Percentiles rank a stretch among this genome's conserved stretches.
Evolutionary conservation across 352 stramenopile species (phyloP).

Genomic region (Pythium myriotylum): DNA sequence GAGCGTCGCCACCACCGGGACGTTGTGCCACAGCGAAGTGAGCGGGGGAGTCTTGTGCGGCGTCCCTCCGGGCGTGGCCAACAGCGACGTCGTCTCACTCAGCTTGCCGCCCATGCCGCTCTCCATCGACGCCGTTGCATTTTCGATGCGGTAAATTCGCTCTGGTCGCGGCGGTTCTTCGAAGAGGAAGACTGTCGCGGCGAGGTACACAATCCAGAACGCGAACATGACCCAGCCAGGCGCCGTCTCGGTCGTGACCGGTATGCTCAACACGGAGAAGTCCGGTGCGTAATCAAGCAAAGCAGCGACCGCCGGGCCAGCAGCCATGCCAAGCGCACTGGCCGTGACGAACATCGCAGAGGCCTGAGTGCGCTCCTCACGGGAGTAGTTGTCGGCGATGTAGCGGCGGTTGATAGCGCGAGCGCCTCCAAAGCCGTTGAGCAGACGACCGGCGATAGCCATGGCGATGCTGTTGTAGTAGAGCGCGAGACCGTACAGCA

Average conservation of each 20-base stretch:
- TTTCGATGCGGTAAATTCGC: conserved; percentile 44
- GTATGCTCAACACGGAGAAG: conserved; percentile 56
- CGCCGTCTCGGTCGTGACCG: conserved; percentile 87
- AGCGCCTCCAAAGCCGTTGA: conserved; percentile 93
- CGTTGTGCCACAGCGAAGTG: conserved; percentile 71
- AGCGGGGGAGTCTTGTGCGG: conserved; percentile 33
- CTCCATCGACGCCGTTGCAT: conserved; percentile 45
- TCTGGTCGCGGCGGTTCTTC: conserved; percentile 64
- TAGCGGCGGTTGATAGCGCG: conserved; percentile 92
- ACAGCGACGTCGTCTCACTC: conserved; percentile 47
- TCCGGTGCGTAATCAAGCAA: conserved; percentile 73
- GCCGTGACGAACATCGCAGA: conserved; percentile 93
- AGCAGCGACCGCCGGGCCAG: conserved; percentile 82
- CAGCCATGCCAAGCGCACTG: conserved; percentile 91
- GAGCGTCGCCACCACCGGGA: conserved; percentile 75
- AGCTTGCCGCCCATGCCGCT: conserved; percentile 36
- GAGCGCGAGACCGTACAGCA: conserved; percentile 85
- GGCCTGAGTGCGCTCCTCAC: conserved; percentile 89
- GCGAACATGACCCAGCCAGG: conserved; percentile 91
- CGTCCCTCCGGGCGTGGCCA: conserved; percentile 25
- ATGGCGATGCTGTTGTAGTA: conserved; percentile 83
- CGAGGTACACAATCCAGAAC: conserved; percentile 67
- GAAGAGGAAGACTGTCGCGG: conserved; percentile 60
- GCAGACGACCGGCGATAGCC: conserved; percentile 88
- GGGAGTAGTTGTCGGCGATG: conserved; percentile 87